Conservation (phyloP, 768 basidiomycete genomes). For the Kwoniella sp. region DNA sequence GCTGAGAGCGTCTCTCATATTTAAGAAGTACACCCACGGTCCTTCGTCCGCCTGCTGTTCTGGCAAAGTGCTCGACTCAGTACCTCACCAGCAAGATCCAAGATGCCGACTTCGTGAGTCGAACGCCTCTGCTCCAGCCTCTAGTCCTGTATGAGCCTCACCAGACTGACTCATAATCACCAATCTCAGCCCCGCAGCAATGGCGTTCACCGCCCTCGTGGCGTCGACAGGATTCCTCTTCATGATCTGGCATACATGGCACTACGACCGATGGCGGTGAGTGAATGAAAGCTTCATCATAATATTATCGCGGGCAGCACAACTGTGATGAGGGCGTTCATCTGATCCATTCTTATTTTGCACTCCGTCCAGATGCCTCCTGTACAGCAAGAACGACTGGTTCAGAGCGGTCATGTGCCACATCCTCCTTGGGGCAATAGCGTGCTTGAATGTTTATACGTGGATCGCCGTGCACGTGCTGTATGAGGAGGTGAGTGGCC, state of each 20-base stretch:
- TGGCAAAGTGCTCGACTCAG: too few relatives aligned
- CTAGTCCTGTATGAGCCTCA: not conserved
- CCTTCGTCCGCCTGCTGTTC: too few relatives aligned
- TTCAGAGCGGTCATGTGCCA: conserved; percentile 34
- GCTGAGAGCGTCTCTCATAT: too few relatives aligned
- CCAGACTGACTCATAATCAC: not conserved
- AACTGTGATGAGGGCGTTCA: too few relatives aligned
- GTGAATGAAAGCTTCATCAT: too few relatives aligned
- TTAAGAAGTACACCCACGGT: too few relatives aligned
- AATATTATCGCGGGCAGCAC: too few relatives aligned
- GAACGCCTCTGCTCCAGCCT: not conserved
- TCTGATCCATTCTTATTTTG: too few relatives aligned
- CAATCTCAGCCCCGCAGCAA: conserved; percentile 23
- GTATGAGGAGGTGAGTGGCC: conserved; percentile 32
- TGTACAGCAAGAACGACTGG: conserved; percentile 30
- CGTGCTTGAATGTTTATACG: conserved; percentile 19
- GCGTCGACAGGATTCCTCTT: conserved; percentile 34
- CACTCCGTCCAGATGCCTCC: conserved; percentile 28
- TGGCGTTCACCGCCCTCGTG: conserved; percentile 26
- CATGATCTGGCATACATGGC: conserved; percentile 48
- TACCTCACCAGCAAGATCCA: too few relatives aligned
- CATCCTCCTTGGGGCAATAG: conserved; percentile 25
- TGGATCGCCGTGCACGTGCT: conserved; percentile 26
- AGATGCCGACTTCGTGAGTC: conserved; percentile 18
- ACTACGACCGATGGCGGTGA: conserved; percentile 39